Conservation (phyloP, 106 monocot species). For the Ottelia alismoides region DNA sequence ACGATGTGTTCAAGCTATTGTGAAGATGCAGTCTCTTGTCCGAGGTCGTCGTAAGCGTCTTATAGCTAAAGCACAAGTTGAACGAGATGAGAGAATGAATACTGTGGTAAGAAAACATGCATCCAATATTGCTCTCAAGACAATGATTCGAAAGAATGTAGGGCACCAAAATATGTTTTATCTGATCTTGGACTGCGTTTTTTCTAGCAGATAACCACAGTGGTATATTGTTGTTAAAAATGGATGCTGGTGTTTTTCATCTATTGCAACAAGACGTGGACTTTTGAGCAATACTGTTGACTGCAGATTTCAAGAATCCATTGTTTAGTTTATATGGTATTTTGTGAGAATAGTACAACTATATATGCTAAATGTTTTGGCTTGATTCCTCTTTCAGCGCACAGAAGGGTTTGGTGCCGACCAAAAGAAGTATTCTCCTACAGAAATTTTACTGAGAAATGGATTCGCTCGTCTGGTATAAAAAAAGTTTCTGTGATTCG, state of each 20-base stretch:
- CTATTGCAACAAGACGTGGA: too few species aligned
- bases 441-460: slow-evolving; percentile 42
- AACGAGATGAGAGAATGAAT: background rate
- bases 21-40: slow-evolving; percentile 63
- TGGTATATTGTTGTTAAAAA: background rate
- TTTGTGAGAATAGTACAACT: background rate
- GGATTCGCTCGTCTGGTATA: slow-evolving; percentile 50
- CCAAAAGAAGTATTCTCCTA: slow-evolving; percentile 13
- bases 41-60: slow-evolving; percentile 28
- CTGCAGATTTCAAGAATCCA: too few species aligned
- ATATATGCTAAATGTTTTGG: background rate
- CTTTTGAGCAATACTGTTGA: too few species aligned
- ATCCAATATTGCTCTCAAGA: too few species aligned
- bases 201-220: background rate
- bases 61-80: slow-evolving; percentile 1
- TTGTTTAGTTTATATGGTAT: background rate
- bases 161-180: background rate
- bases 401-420: background rate
- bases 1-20: slow-evolving; percentile 55
- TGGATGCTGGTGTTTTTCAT: background rate
- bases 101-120: too few species aligned
- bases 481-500: background rate
- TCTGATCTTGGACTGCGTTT: too few species aligned
- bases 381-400: slow-evolving; percentile 4
- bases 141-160: background rate